Conservation (phyloP, 148 eudicot genomes). For the Chenopodium formosanum region DNA sequence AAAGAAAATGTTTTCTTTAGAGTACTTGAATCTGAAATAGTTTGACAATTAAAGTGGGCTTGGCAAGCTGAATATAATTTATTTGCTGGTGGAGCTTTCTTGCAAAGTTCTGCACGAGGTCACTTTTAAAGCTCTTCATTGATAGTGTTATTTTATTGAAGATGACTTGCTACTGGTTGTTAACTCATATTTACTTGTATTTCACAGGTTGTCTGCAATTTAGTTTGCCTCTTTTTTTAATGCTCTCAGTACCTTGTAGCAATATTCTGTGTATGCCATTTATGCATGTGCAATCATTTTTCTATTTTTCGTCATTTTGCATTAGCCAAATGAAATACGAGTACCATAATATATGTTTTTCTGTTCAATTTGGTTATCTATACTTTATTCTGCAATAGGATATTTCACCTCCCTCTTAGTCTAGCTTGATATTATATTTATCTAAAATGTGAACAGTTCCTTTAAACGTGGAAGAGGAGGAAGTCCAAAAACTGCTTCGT, state of each 20-base stretch:
- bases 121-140: too few relatives aligned
- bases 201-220: background rate
- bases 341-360: background rate
- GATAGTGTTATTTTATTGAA: too few relatives aligned
- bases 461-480: conserved; percentile 68
- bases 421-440: conserved; percentile 4
- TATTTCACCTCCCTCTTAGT: background rate
- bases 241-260: background rate
- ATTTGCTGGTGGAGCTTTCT: too few relatives aligned
- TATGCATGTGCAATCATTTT: background rate
- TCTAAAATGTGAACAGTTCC: conserved; percentile 40
- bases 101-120: too few relatives aligned
- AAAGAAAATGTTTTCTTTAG: too few relatives aligned
- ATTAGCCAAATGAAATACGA: background rate
- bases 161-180: too few relatives aligned
- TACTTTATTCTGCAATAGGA: background rate
- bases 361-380: conserved; percentile 5
- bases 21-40: too few relatives aligned
- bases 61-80: too few relatives aligned
- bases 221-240: background rate
- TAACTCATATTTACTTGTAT: too few relatives aligned
- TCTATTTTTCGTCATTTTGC: background rate
- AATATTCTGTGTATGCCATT: background rate
- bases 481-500: conserved; percentile 69
- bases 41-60: too few relatives aligned